A percentile compares a stretch with the other conserved stretches of the same genome.
Conservation (phyloP, 805 yeast species). For the Ogataea pini region DNA sequence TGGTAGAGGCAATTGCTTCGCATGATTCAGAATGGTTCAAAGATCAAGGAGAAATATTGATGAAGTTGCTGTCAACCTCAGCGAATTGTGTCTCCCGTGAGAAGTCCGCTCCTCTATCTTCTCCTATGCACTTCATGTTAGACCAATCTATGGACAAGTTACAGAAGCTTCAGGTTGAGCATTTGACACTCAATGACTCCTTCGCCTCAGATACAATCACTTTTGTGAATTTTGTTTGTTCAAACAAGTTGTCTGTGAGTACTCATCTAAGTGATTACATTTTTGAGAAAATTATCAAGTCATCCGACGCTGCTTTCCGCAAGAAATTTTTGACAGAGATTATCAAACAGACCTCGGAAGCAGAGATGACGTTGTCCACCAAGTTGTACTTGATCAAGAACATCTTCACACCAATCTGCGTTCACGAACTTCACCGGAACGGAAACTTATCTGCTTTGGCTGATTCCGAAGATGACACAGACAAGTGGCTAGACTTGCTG, state of each 20-base stretch:
- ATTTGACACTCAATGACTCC: conserved; percentile 13
- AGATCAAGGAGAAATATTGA: conserved; percentile 47
- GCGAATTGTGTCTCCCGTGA: conserved; percentile 46
- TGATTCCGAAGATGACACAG: conserved; percentile 27
- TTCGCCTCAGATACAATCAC: conserved; percentile 39
- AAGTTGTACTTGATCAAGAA: conserved; percentile 62
- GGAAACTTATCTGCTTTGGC: conserved; percentile 37
- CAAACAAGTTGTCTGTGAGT: conserved; percentile 48
- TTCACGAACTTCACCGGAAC: conserved; percentile 55
- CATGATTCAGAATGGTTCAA: conserved; percentile 55
- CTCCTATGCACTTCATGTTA: conserved; percentile 67
- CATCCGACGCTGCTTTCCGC: conserved; percentile 47
- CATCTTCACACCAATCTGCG: conserved; percentile 64
- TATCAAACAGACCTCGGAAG: conserved; percentile 49
- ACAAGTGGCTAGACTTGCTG: conserved; percentile 66
- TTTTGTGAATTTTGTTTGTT: conserved; percentile 45
- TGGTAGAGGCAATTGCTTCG: conserved; percentile 53
- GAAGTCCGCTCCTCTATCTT: conserved; percentile 45
- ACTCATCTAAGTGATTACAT: conserved; percentile 56
- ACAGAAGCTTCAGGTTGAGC: conserved; percentile 48
- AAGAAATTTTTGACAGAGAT: conserved; percentile 53
- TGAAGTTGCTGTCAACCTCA: conserved; percentile 43
- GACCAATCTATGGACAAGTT: conserved; percentile 67
- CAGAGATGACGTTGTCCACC: conserved; percentile 48
- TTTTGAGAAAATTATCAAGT: conserved; percentile 53